A percentile compares a stretch with the other conserved stretches of the same genome.
These are phyloP conservation scores for Saccharomycopsis crataegensis DNA, from an alignment of 1,139 yeast species.

Conservation along the genomic window DNA sequence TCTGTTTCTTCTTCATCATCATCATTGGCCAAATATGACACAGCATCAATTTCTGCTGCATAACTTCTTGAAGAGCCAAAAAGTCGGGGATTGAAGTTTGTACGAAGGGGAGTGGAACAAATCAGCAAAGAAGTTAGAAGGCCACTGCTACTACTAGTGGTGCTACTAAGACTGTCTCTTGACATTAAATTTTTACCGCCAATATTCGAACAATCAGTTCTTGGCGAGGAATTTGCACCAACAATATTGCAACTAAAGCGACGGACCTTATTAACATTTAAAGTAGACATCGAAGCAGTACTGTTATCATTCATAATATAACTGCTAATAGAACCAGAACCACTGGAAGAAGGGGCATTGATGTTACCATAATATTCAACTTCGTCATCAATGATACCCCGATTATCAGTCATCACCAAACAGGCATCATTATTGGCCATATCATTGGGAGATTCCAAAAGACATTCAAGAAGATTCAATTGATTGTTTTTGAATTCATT, in stretches of 20 bases:
- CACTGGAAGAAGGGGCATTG: not conserved
- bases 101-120: no score
- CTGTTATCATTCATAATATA: not conserved
- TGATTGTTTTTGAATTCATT: slow-evolving; percentile 10
- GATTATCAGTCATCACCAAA: not conserved
- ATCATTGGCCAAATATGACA: not conserved
- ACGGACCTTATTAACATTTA: no score
- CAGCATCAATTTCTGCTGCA: no score
- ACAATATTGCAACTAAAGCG: no score
- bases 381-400: not conserved
- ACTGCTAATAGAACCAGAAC: not conserved
- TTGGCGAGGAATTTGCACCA: no score
- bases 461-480: slow-evolving; percentile 1
- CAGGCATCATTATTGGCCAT: not conserved
- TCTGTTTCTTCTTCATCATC: not conserved
- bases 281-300: not conserved
- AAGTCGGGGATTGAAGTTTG: no score
- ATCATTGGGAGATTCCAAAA: not conserved
- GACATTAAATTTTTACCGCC: no score
- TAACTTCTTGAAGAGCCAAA: no score
- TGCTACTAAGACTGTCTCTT: no score
- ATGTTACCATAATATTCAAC: not conserved
- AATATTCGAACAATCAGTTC: no score
- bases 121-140: no score
- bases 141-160: no score